Conservation (phyloP, 345 rosid species). For the Brassica rapa region DNA sequence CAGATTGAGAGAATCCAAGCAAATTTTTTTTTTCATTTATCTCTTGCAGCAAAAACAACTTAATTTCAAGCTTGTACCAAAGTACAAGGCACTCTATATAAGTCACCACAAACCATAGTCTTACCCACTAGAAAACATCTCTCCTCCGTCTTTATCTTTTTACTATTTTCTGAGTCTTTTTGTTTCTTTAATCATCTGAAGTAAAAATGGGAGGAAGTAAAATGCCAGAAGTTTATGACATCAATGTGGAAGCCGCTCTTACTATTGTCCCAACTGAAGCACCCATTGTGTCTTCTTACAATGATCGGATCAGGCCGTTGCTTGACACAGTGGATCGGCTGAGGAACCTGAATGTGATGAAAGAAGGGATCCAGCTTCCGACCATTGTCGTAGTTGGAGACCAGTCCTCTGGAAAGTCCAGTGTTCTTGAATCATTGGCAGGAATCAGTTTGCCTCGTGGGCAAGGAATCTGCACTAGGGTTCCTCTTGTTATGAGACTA, state of each 20-base stretch:
- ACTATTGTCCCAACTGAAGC: conserved; percentile 10
- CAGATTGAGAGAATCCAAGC: neutral
- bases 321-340: conserved; percentile 35
- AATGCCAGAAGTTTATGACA: neutral
- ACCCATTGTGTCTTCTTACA: conserved; percentile 19
- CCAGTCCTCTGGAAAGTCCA: conserved; percentile 44
- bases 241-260: conserved; percentile 1
- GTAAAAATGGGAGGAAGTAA: neutral
- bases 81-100: neutral
- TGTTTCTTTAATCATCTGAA: neutral
- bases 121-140: neutral
- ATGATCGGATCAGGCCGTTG: conserved; percentile 23
- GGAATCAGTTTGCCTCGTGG: conserved; percentile 36
- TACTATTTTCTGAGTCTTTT: neutral
- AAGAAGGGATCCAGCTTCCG: conserved; percentile 46
- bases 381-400: conserved; percentile 44
- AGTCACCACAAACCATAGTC: neutral
- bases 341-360: conserved; percentile 36
- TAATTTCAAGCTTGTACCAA: neutral
- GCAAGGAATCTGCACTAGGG: conserved; percentile 51
- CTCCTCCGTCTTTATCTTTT: neutral
- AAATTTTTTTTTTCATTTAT: neutral
- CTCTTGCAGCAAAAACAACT: neutral
- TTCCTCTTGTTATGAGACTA: conserved; percentile 59
- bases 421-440: conserved; percentile 40